Evolutionary conservation across 1,284 basidiomycete genomes (phyloP).

Genomic region (Chondrostereum purpureum): DNA sequence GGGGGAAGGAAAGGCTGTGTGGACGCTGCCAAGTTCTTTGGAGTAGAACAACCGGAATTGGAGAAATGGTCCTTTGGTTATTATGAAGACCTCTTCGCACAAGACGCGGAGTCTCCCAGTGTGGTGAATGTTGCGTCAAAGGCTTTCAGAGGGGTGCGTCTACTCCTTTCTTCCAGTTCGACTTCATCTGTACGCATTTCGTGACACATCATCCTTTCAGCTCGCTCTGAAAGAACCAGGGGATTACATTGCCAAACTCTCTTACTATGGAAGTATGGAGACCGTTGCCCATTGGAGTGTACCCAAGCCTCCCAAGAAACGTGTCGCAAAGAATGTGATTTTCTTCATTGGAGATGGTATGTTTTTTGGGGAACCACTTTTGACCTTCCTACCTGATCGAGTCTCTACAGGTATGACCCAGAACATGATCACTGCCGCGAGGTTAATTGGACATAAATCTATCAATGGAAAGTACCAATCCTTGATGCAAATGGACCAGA

Average conservation of each 20-base stretch:
- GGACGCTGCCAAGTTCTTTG: constrained; percentile 29
- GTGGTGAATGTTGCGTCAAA: constrained; percentile 36
- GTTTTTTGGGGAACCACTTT: constrained; percentile 6
- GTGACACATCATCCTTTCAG: too few species aligned
- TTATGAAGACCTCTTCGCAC: constrained; percentile 34
- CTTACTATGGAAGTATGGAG: constrained; percentile 23
- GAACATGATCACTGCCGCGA: constrained; percentile 38
- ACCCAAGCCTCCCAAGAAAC: constrained; percentile 22
- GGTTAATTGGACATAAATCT: constrained; percentile 24
- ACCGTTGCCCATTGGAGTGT: constrained; percentile 32
- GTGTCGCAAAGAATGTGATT: constrained; percentile 32
- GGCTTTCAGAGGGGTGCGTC: constrained; percentile 31
- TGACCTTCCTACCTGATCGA: background rate
- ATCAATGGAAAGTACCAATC: background rate
- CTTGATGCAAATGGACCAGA: background rate
- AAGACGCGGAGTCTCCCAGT: constrained; percentile 25
- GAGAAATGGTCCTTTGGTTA: constrained; percentile 38
- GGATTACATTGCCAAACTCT: constrained; percentile 24
- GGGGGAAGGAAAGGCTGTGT: constrained; percentile 21
- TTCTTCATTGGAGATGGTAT: constrained; percentile 37
- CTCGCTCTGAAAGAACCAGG: constrained; percentile 23
- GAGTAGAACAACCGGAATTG: constrained; percentile 24
- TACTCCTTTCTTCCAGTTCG: background rate
- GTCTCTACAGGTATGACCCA: constrained; percentile 32
- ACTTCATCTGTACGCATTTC: background rate